Evolutionary conservation across 345 rosid genomes (phyloP), one percentile per base, ranked within the genome.

Genomic region (Salix brachista): DNA sequence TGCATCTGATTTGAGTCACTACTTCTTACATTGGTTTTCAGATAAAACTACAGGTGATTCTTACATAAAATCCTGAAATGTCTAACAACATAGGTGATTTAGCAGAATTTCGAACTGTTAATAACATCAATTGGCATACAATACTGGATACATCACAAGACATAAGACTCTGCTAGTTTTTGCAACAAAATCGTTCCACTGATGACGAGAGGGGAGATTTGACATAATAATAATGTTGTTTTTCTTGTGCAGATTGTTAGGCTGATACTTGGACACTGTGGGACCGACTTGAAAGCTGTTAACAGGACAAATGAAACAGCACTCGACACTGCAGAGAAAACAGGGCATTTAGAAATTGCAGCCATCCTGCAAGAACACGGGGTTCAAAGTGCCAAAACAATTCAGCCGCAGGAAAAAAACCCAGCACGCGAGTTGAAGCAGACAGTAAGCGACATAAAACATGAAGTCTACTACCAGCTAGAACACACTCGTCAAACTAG

Each of bases 401-500:
- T 89, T 6, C 88, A 89, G 79, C 84, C 94, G 7, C 87, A 85
- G 18, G 73, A 86, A 25, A 70, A 81, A 36, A 89, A 83, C 42
- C 93, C 90, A 16, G 93, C 93, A 0, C 94, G 96, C 1, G 97
- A 95, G 75, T 81, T 95, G 44, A 95, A 92, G 67, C 97, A 91
- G 82, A 95, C 97, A 1, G 99, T 95, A 41, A 95, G 99, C 17
- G 97, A 95, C 84, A 92, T 95, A 73, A 95, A 95, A 75, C 97
- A 95, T 28, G 97, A 92, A 81, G 97, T 95, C 50, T 96, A 92
- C 71, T 69, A 92, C 85, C 97, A 95, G 78, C 87, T 95, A 4
- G 99, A 95, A 73, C 99, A 95, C 88, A 91, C 96, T 6, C 91
- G 95, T 19, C 97, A 92, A 77, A 95, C 99, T 1, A 83, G 99